Evolutionary conservation across 768 basidiomycete genomes (phyloP).

Genomic region (Naganishia kalamii): DNA sequence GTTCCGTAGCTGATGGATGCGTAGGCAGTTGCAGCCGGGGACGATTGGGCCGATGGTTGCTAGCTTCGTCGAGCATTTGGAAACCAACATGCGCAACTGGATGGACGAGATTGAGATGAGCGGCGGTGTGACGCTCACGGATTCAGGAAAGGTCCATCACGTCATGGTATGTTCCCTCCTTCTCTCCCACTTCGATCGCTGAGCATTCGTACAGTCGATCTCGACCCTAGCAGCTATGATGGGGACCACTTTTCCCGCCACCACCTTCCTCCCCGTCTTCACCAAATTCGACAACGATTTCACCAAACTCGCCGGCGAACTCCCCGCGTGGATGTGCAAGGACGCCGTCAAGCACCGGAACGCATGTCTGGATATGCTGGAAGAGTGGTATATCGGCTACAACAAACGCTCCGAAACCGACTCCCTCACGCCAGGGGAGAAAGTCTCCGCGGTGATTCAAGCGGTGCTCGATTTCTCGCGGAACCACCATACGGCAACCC

Average conservation of each 20-base stretch:
- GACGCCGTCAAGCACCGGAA: constrained; percentile 17
- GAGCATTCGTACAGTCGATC: background rate
- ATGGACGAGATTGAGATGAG: background rate
- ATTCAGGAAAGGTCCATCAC: background rate
- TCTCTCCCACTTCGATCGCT: background rate
- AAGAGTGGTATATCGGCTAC: constrained; percentile 3
- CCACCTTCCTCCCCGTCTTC: constrained; percentile 15
- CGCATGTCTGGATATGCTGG: constrained; percentile 26
- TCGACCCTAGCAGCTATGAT: constrained; percentile 28
- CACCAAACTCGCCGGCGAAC: constrained; percentile 22
- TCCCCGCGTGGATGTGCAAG: constrained; percentile 28
- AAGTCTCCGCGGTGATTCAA: background rate
- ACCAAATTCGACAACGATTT: constrained; percentile 31
- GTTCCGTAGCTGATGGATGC: background rate
- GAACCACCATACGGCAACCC: background rate
- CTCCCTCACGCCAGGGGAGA: background rate
- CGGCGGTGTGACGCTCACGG: background rate
- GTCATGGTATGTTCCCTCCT: background rate
- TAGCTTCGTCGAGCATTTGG: background rate
- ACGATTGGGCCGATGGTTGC: background rate
- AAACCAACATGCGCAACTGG: background rate
- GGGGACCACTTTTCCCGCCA: constrained; percentile 30
- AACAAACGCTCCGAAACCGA: background rate
- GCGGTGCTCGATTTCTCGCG: constrained; percentile 11
- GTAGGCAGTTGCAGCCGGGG: background rate